Conservation (phyloP, 2,329 filamentous ascomycete genomes). For the Allantophomopsis cytisporea region DNA sequence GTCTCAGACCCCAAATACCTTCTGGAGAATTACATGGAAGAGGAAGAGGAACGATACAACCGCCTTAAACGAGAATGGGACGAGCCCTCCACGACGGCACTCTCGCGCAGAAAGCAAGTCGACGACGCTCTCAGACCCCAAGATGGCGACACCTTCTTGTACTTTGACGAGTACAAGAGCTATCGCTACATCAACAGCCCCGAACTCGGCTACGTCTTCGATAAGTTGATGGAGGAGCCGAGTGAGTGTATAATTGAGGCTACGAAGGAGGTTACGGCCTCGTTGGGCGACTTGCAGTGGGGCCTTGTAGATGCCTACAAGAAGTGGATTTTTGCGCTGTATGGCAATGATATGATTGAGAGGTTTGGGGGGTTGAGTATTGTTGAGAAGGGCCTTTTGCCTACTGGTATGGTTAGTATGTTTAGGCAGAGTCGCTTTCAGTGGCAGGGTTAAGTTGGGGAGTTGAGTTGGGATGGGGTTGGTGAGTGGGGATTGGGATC, state of each 20-base stretch:
- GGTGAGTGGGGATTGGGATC: too few relatives aligned
- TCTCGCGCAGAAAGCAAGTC: constrained; percentile 16
- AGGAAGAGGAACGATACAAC: constrained; percentile 19
- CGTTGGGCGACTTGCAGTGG: constrained; percentile 3
- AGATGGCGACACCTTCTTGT: constrained; percentile 19
- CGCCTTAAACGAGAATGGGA: too few relatives aligned
- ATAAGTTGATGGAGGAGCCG: constrained; percentile 15
- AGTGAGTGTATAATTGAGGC: constrained; percentile 8
- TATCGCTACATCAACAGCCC: constrained; percentile 18
- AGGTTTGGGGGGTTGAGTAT: constrained; percentile 23
- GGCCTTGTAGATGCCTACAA: constrained; percentile 14
- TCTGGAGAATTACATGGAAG: constrained; percentile 14
- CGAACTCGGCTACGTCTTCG: constrained; percentile 16
- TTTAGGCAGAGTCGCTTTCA: constrained; percentile 19
- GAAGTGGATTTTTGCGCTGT: constrained; percentile 22
- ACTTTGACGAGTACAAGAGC: constrained; percentile 22
- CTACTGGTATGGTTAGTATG: constrained; percentile 22
- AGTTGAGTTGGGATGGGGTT: too few relatives aligned
- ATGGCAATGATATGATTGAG: constrained; percentile 21
- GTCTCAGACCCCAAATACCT: constrained; percentile 8
- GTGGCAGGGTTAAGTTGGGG: constrained; percentile 17
- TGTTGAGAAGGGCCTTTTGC: constrained; percentile 23
- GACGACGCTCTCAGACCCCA: constrained; percentile 10
- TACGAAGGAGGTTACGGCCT: constrained; percentile 8
- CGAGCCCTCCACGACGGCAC: neutral